Conservation (phyloP, 129 eudicot genomes). For the Glebionis coronaria region DNA sequence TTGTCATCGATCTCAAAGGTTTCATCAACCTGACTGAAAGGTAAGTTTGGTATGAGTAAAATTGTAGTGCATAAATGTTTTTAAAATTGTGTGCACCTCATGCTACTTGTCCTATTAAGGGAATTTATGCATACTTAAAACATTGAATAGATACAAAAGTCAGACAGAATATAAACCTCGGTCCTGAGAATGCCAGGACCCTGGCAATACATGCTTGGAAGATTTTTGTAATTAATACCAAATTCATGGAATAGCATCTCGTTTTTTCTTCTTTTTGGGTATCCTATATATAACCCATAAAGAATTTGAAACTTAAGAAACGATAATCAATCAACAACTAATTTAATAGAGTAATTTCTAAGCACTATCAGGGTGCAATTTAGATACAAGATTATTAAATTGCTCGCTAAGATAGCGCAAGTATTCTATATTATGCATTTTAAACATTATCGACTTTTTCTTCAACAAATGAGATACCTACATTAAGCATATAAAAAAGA, state of each 20-base stretch:
- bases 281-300: slow-evolving; percentile 46
- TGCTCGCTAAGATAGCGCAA: no score
- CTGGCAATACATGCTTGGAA: slow-evolving; percentile 64
- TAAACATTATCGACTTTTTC: not conserved
- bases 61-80: not conserved
- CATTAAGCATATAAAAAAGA: not conserved
- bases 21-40: slow-evolving; percentile 38
- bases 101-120: not conserved
- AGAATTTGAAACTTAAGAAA: not conserved
- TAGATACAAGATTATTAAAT: no score
- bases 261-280: slow-evolving; percentile 73
- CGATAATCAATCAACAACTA: no score
- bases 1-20: slow-evolving; percentile 35
- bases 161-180: slow-evolving; percentile 28
- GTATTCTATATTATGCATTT: not conserved
- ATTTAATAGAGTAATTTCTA: no score
- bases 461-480: not conserved
- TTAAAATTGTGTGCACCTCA: not conserved
- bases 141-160: slow-evolving; percentile 15
- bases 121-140: not conserved
- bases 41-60: slow-evolving; percentile 1
- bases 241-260: slow-evolving; percentile 50
- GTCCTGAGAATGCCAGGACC: slow-evolving; percentile 79
- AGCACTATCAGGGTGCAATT: no score
- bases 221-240: slow-evolving; percentile 58